Conservation (phyloP, 2,329 filamentous ascomycete species). For the Cladosporium sp. region DNA sequence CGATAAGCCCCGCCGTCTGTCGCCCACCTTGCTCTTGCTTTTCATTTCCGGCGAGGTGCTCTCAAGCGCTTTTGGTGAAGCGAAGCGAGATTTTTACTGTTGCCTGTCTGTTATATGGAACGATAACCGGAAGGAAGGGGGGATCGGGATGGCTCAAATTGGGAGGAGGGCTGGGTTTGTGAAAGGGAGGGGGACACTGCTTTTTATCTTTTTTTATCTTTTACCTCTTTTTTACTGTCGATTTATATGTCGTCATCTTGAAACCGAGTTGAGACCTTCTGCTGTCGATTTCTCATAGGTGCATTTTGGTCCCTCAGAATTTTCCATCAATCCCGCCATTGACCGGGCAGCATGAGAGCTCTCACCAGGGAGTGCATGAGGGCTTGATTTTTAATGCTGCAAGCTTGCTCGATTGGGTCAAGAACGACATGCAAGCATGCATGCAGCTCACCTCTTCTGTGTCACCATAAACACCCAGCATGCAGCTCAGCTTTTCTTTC, state of each 20-base stretch:
- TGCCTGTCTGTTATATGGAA: conserved; percentile 5
- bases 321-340: not conserved
- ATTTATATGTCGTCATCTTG: not conserved
- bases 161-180: not conserved
- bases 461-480: not conserved
- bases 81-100: conserved; percentile 22
- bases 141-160: not conserved
- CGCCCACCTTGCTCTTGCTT: not conserved
- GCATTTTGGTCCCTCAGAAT: not conserved
- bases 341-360: not conserved
- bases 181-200: not conserved
- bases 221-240: not conserved
- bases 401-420: not conserved
- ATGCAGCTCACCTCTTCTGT: not conserved
- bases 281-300: not conserved
- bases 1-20: not conserved
- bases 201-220: not conserved
- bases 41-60: not conserved
- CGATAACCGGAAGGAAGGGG: not conserved
- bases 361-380: not conserved
- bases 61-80: conserved; percentile 25
- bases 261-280: not conserved
- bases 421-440: not conserved
- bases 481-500: not conserved
- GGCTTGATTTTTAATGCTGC: not conserved